A percentile compares a stretch with the other conserved stretches of the same genome.
Evolutionary conservation across 495 filamentous ascomycete genomes (phyloP).

Genomic region (Acidiella bohemica): DNA sequence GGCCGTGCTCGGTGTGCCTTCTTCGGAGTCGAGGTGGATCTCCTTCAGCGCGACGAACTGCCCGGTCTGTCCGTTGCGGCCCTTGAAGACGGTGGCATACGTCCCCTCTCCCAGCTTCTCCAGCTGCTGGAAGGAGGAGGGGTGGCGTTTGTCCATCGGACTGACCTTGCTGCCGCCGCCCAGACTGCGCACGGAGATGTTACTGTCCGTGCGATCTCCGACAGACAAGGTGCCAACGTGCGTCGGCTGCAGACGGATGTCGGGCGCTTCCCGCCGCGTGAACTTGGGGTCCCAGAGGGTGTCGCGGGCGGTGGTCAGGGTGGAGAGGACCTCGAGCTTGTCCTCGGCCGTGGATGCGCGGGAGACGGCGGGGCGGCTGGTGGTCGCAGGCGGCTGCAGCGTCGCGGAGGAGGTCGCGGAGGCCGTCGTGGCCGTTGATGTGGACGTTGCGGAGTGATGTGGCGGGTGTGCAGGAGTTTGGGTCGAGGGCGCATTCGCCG

Average conservation of each 20-base stretch:
- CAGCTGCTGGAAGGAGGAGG: conserved; percentile 95
- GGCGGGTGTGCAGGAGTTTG: neutral
- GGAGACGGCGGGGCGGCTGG: conserved; percentile 5
- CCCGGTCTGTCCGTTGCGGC: conserved; percentile 32
- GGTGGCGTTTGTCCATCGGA: conserved; percentile 76
- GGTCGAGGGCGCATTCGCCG: conserved; percentile 3
- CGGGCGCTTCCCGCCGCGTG: conserved; percentile 26
- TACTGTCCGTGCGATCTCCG: conserved; percentile 28
- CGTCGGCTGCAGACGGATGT: conserved; percentile 26
- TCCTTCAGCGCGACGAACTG: conserved; percentile 79
- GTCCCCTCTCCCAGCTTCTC: conserved; percentile 98
- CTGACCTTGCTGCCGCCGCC: conserved; percentile 24
- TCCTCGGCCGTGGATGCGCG: conserved; percentile 12
- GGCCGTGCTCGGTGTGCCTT: conserved; percentile 90
- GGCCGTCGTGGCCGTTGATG: conserved; percentile 10
- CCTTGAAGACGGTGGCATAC: conserved; percentile 72
- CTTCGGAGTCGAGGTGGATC: conserved; percentile 93
- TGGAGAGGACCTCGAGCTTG: conserved; percentile 24
- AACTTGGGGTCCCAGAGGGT: conserved; percentile 32
- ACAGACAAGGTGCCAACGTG: conserved; percentile 30
- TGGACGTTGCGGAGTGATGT: neutral
- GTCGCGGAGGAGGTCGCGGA: conserved; percentile 3
- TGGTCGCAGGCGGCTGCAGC: conserved; percentile 13
- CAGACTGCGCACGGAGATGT: conserved; percentile 27
- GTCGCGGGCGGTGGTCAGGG: conserved; percentile 29